phyloP scores from a whole-genome alignment of 805 yeast genomes.

The Schizosaccharomyces cryophilus region DNA sequence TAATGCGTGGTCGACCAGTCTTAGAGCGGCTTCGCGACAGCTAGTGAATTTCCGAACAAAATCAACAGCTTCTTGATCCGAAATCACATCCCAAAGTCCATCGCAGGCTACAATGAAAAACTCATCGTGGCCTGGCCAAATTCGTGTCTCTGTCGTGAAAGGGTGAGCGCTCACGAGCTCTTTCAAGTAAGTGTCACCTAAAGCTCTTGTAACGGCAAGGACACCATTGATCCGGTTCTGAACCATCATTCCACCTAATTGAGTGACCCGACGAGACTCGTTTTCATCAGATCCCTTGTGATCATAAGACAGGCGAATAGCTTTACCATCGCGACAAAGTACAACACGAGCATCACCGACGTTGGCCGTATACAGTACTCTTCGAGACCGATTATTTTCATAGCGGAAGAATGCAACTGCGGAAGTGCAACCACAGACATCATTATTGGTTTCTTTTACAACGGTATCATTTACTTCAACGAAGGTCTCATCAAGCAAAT shows the following conservation, averaged over 20 bases:
- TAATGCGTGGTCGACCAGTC: slow-evolving; percentile 27
- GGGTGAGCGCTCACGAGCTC: slow-evolving; percentile 74
- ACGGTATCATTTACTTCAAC: slow-evolving; percentile 46
- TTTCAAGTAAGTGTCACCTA: slow-evolving; percentile 86
- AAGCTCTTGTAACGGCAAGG: slow-evolving; percentile 75
- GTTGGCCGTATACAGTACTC: slow-evolving; percentile 78
- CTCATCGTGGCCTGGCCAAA: slow-evolving; percentile 34
- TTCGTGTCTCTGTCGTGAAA: slow-evolving; percentile 67
- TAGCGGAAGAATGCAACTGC: slow-evolving; percentile 78
- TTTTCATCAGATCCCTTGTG: slow-evolving; percentile 70
- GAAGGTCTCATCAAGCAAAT: slow-evolving; percentile 44
- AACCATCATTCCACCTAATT: slow-evolving; percentile 67
- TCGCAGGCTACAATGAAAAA: slow-evolving; percentile 83
- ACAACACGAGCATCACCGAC: slow-evolving; percentile 85
- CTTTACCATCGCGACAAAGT: slow-evolving; percentile 45
- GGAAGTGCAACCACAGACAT: slow-evolving; percentile 54
- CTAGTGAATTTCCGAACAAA: slow-evolving; percentile 28
- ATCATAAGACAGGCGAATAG: slow-evolving; percentile 66
- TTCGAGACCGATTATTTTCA: slow-evolving; percentile 24
- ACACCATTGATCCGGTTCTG: slow-evolving; percentile 88
- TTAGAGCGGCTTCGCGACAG: slow-evolving; percentile 9
- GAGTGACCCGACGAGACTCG: slow-evolving; percentile 52
- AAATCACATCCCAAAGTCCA: slow-evolving; percentile 87
- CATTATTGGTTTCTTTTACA: slow-evolving; percentile 34
- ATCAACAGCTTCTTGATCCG: slow-evolving; percentile 65